Evolutionary conservation across 495 filamentous ascomycete species (phyloP).

Genomic region (Lasiosphaeria hispida): DNA sequence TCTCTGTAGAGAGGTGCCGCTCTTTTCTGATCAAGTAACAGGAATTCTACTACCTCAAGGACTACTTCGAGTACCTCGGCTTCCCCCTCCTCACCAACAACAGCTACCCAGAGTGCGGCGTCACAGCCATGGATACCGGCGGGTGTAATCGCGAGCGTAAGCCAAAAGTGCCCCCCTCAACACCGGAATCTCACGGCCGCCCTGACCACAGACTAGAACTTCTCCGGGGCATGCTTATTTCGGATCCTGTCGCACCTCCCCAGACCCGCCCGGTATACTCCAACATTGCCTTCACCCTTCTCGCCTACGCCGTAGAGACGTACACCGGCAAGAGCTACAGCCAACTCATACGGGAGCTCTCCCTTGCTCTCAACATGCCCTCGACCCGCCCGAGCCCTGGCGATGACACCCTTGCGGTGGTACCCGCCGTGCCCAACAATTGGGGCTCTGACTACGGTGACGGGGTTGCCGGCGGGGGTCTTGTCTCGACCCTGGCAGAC

Average conservation of each 20-base stretch:
- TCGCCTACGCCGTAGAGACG: constrained; percentile 43
- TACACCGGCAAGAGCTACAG: constrained; percentile 40
- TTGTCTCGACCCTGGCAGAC: constrained; percentile 39
- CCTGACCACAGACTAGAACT: constrained; percentile 30
- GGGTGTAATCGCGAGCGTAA: constrained; percentile 17
- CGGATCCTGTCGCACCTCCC: too few species aligned
- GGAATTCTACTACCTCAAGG: constrained; percentile 27
- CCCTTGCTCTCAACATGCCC: constrained; percentile 38
- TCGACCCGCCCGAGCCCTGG: constrained; percentile 27
- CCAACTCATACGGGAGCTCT: constrained; percentile 35
- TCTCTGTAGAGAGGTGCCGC: background rate
- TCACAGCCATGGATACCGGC: constrained; percentile 17
- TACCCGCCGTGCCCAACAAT: constrained; percentile 22
- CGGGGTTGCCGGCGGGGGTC: constrained; percentile 27
- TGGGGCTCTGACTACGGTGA: constrained; percentile 20
- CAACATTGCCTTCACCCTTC: too few species aligned
- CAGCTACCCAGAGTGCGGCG: constrained; percentile 26
- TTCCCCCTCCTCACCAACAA: constrained; percentile 18
- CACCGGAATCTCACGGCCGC: background rate
- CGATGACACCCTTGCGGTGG: constrained; percentile 21
- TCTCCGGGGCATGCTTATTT: too few species aligned
- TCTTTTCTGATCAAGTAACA: background rate
- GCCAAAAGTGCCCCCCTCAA: background rate
- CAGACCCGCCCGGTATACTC: too few species aligned
- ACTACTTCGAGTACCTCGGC: constrained; percentile 27